Base-by-base conservation (phyloP, 192 early-diverging fungal genomes). In the Dimargaris cristalligena region DNA sequence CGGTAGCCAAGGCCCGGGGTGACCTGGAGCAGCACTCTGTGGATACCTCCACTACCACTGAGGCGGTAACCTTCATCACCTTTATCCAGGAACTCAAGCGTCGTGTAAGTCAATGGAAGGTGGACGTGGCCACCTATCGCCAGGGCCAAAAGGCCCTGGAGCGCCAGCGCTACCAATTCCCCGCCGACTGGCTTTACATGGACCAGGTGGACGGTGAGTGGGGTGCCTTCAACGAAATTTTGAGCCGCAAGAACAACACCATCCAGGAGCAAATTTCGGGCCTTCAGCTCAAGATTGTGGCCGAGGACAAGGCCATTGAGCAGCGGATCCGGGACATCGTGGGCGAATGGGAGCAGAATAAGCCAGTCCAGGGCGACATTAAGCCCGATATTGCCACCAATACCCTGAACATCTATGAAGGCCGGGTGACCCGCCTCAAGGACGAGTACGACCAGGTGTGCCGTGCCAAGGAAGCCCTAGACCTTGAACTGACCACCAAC, bases 201-300 rank as follows among this genome's bases (percentile, higher is more conserved):
- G 97, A 96, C 55, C 89, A 96, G 62, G 77, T 97, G 18, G 92
- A 92, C 44, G 92, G 94, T 64, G 97, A 97, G 70, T 97, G 94
- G 91, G 88, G 85, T 65, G 87, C 94, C 2, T 94, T 98, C 58
- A 91, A 87, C 65, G 88, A 96, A 73, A 95, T 99, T 58, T 65
- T 97, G 34, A 74, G 73, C 52, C 78, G 86, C 66, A 96, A 97
- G 80, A 86, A 88, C 65, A 82, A 83, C 54, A 78, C 82, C 44
- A 94, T 99, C 62, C 87, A 94, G 62, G 89, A 96, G 57, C 97
- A 98, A 67, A 83, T 93, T 67, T 88, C 88, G 46, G 88, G 80
- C 32, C 71, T 99, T 55, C 91, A 97, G 75, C 75, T 79, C 69
- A 96, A 97, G 78, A 93, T 97, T 61, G 77, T 88, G n/a, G 77